A percentile compares a stretch with the other conserved stretches of the same genome.
Evolutionary conservation across 768 basidiomycete species (phyloP).

Genomic region (Leccinum boreale): DNA sequence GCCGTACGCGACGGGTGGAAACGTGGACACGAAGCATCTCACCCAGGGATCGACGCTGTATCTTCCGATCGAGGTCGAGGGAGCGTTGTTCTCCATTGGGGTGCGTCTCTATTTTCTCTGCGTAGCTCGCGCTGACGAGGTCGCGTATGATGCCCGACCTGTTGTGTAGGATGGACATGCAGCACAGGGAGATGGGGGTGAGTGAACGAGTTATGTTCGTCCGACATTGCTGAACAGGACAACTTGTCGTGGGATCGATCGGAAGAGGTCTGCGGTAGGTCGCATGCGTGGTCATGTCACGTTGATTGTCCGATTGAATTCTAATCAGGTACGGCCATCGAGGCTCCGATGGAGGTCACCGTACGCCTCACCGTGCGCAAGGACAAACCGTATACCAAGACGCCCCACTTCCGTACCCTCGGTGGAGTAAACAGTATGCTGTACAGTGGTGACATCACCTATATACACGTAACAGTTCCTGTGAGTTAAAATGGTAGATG

Average conservation of each 20-base stretch:
- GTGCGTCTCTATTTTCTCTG: conserved; percentile 25
- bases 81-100: conserved; percentile 59
- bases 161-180: conserved; percentile 56
- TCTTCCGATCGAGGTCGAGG: conserved; percentile 56
- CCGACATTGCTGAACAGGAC: neutral
- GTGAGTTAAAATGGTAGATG: too few species aligned
- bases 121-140: neutral
- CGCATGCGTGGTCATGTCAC: neutral
- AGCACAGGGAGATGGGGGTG: conserved; percentile 65
- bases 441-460: too few species aligned
- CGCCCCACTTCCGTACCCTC: conserved; percentile 50
- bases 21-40: conserved; percentile 58
- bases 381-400: conserved; percentile 54
- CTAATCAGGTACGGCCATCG: conserved; percentile 66
- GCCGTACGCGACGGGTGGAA: conserved; percentile 59
- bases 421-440: too few species aligned
- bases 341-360: conserved; percentile 55
- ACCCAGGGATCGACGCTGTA: conserved; percentile 52
- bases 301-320: neutral
- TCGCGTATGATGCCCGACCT: neutral
- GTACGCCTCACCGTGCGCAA: conserved; percentile 56
- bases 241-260: neutral
- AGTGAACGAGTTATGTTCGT: conserved; percentile 9
- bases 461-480: too few species aligned
- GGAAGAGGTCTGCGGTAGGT: conserved; percentile 58